Conservation (phyloP, 1,139 yeast species). For the Saccharomyces hybrid region DNA sequence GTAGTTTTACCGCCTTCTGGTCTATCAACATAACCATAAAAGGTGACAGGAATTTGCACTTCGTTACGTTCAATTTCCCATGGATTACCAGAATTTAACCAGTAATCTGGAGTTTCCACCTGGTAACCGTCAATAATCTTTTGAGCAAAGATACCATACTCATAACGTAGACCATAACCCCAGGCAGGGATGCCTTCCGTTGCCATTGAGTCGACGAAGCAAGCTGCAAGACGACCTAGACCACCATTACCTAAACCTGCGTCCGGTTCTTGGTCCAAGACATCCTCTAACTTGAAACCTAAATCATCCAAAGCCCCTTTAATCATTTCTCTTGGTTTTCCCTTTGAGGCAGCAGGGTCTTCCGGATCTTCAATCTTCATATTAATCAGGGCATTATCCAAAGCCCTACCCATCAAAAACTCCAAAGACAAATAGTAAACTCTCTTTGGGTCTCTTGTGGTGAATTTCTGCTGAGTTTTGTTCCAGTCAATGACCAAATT, state of each 20-base stretch:
- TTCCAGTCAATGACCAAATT: slow-evolving; percentile 83
- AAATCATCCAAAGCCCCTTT: slow-evolving; percentile 55
- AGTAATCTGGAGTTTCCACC: slow-evolving; percentile 89
- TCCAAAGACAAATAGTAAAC: slow-evolving; percentile 83
- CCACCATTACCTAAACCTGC: slow-evolving; percentile 97
- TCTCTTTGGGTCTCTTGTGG: slow-evolving; percentile 76
- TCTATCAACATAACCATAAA: slow-evolving; percentile 75
- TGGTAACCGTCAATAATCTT: slow-evolving; percentile 87
- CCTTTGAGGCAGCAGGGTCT: slow-evolving; percentile 16
- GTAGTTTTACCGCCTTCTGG: slow-evolving; percentile 47
- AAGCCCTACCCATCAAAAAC: slow-evolving; percentile 90
- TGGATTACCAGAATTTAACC: slow-evolving; percentile 82
- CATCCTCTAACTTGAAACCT: slow-evolving; percentile 84
- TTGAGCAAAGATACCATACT: slow-evolving; percentile 90
- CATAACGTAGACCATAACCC: slow-evolving; percentile 93
- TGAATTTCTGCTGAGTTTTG: slow-evolving; percentile 84
- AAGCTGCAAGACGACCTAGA: slow-evolving; percentile 88
- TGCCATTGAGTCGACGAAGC: slow-evolving; percentile 83
- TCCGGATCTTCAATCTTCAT: slow-evolving; percentile 33
- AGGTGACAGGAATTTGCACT: slow-evolving; percentile 86
- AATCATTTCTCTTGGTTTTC: slow-evolving; percentile 40
- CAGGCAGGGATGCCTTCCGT: slow-evolving; percentile 87
- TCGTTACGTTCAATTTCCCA: slow-evolving; percentile 89
- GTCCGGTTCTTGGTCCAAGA: slow-evolving; percentile 80
- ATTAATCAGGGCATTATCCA: slow-evolving; percentile 89